phyloP scores from a whole-genome alignment of 2,329 filamentous ascomycete genomes.

The Diaporthe nobilis region DNA sequence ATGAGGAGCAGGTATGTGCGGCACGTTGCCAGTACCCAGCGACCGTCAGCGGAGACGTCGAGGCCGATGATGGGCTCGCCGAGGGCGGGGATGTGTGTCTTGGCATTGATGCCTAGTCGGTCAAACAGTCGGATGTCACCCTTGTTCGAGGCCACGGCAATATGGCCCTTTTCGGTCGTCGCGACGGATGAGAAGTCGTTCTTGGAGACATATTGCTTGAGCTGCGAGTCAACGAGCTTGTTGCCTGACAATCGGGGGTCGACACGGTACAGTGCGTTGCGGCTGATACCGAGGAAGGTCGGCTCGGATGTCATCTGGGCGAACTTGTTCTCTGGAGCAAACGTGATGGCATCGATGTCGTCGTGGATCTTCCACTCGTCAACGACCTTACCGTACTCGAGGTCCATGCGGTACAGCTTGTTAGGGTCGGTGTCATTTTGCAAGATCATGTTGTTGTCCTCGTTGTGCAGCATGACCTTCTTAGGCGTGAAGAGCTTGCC shows the following conservation, averaged over 20 bases:
- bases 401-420: slow-evolving; percentile 95
- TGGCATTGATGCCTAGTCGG: slow-evolving; percentile 94
- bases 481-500: slow-evolving; percentile 93
- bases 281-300: slow-evolving; percentile 93
- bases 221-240: slow-evolving; percentile 92
- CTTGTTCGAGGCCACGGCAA: slow-evolving; percentile 97
- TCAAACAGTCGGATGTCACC: slow-evolving; percentile 97
- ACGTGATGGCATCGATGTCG: slow-evolving; percentile 91
- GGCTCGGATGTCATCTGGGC: slow-evolving; percentile 96
- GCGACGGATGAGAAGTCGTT: slow-evolving; percentile 96
- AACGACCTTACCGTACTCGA: slow-evolving; percentile 97
- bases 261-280: slow-evolving; percentile 92
- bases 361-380: slow-evolving; percentile 99
- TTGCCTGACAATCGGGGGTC: slow-evolving; percentile 91
- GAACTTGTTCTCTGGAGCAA: slow-evolving; percentile 97
- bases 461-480: slow-evolving; percentile 96
- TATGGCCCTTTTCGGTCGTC: slow-evolving; percentile 96
- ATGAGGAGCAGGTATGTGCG: slow-evolving; percentile 95
- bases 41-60: slow-evolving; percentile 94
- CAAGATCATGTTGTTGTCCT: slow-evolving; percentile 90
- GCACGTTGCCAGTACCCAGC: slow-evolving; percentile 95
- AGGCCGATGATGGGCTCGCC: slow-evolving; percentile 96
- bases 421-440: slow-evolving; percentile 89
- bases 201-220: slow-evolving; percentile 97
- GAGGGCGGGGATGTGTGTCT: slow-evolving; percentile 95